Evolutionary conservation across 1,284 basidiomycete genomes (phyloP), one percentile per base, ranked within the genome.

Genomic region (Cryptococcus sp.): DNA sequence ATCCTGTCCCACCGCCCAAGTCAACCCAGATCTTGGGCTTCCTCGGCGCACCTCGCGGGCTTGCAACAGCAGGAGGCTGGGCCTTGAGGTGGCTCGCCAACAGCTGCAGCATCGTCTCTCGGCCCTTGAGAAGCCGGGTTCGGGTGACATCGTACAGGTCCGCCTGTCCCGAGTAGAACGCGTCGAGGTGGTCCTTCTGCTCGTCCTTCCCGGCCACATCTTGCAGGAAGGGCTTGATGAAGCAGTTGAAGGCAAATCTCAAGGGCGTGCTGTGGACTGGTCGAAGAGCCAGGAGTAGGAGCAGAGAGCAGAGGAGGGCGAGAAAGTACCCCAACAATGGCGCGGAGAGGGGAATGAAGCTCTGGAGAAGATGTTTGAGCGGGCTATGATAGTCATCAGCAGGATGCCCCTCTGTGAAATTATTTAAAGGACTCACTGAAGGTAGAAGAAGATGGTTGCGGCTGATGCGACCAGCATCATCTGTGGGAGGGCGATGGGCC

Each of bases 1-100:
- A 86, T 13, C 87, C 87, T 11, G 88, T 90, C 37, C 88, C 89
- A 28, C 88, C 89, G 9, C 88, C 89, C 55, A 91, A 85, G 72
- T 90, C 89, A 35, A 90, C 81, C 89, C 89, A 91, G 35, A 91
- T 81, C 46, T 64, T 68, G 28, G 67, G 70, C 61, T 77, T 69
- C 5, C n/a, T 43, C 15, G 53, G 54, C 4, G 57, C 53, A 35
- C 45, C 24, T 15, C 6, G 7, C 43, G 28, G 38, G 18, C 23
- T 3, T 13, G 4, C 46, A 45, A 33, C 35, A 20, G 37, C 44
- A 15, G 62, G 57, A 36, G 78, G 73, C 61, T 79, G 78, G 2
- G 81, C 77, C 37, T 80, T 81, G 16, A 90, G 78, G 69, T 90
- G 87, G 24, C 83, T 83, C 0, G 87, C 86, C 18, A 84, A 83